phyloP scores from a whole-genome alignment of 306 rosid genomes.

The Delonix regia region DNA sequence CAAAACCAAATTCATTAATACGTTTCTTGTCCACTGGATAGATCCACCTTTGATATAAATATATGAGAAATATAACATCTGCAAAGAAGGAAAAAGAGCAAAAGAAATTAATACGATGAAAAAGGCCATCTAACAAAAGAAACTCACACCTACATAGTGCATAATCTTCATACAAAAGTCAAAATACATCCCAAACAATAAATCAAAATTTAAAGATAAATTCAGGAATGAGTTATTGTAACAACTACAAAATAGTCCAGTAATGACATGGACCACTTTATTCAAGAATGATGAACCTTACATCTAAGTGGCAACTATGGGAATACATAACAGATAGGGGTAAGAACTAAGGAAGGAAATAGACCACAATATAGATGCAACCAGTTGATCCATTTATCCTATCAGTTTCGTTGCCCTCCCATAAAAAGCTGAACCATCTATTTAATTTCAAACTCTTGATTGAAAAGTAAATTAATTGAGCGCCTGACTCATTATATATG shows the following conservation, averaged over 20 bases:
- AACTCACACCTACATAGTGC: not conserved
- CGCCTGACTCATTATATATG: not conserved
- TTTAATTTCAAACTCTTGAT: not conserved
- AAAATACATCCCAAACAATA: not conserved
- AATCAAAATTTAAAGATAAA: conserved; percentile 5
- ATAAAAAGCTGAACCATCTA: not conserved
- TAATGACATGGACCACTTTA: not conserved
- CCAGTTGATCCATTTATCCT: not conserved
- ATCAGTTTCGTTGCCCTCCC: not conserved
- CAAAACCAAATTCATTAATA: conserved; percentile 91
- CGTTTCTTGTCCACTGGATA: conserved; percentile 97
- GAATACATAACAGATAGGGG: not conserved
- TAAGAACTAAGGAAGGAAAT: conserved; percentile 1
- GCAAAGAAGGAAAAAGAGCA: conserved; percentile 41
- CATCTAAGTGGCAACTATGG: not conserved
- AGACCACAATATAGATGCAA: not conserved
- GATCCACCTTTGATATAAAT: conserved; percentile 84
- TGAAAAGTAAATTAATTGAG: not conserved
- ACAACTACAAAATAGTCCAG: not conserved
- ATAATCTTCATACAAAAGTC: not conserved
- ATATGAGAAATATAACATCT: conserved; percentile 92
- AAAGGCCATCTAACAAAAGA: not conserved
- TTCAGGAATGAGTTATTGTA: conserved; percentile 11
- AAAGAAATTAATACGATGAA: conserved; percentile 26
- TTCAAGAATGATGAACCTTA: conserved; percentile 1